Conservation (phyloP, 805 yeast genomes). For the Teunomyces pallodes region DNA sequence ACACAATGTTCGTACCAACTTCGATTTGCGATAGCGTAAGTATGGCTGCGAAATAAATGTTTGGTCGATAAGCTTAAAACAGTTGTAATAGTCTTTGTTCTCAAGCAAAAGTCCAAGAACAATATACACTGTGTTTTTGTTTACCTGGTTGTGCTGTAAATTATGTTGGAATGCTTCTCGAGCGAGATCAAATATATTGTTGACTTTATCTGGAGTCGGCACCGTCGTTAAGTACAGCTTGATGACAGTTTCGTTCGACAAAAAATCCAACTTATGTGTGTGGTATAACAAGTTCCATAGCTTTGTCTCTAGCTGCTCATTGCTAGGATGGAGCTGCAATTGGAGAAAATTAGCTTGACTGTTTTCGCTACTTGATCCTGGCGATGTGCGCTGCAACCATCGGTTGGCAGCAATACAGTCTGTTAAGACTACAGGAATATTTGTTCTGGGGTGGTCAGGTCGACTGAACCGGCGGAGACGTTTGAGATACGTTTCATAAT, state of each 20-base stretch:
- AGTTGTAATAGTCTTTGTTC: constrained; percentile 25
- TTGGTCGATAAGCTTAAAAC: constrained; percentile 26
- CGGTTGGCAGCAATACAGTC: constrained; percentile 25
- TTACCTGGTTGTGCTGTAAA: not conserved
- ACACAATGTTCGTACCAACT: not conserved
- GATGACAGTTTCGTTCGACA: constrained; percentile 7
- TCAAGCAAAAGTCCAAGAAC: constrained; percentile 19
- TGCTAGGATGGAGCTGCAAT: not conserved
- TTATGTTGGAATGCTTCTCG: not conserved
- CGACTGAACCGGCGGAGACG: constrained; percentile 11
- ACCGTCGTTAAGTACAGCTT: constrained; percentile 15
- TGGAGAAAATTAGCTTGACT: not conserved
- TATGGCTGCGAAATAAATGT: constrained; percentile 17
- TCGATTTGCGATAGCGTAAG: not conserved
- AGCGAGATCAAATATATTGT: not conserved
- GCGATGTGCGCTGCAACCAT: constrained; percentile 11
- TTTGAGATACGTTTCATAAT: constrained; percentile 22
- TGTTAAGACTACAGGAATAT: constrained; percentile 7
- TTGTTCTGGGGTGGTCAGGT: not conserved
- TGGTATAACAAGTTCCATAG: constrained; percentile 3
- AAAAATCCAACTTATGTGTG: not conserved
- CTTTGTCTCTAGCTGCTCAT: constrained; percentile 3
- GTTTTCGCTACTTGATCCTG: not conserved
- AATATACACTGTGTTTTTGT: constrained; percentile 1
- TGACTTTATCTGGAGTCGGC: constrained; percentile 11